Evolutionary conservation across 73 alveolate genomes (phyloP), one percentile per base, ranked within the genome.

Genomic region (Blepharisma japonicum): DNA sequence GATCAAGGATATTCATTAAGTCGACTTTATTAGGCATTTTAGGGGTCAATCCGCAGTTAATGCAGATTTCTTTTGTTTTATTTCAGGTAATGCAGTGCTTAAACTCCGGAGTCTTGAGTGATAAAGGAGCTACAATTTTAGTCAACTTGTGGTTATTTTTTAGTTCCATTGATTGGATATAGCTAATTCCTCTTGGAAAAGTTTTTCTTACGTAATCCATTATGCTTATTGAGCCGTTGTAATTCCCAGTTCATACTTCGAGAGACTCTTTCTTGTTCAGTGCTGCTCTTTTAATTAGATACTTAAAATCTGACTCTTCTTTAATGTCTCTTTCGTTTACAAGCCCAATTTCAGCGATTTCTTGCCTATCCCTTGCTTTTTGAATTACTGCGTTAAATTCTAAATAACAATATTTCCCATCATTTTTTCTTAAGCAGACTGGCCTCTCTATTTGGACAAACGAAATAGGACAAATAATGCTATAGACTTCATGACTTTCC

Each of bases 11-110:
- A 25, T 61, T 61, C 74, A 61, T 61, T n/a, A 61, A 39, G 2
- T 61, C 74, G 18, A 61, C 74, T 61, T 61, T 61, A 25, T 61
- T 61, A 8, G 74, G 74, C 46, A 14, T 39, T 5, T 61, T 61
- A 25, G 14, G 14, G 49, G 74, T 14, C 47, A 25, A 4, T n/a
- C 46, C 74, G 2, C 14, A 61, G 46, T n/a, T 14, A 61, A 61
- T 25, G 14, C 14, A n/a, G 18, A 61, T 8, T 0, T 61, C 74
- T 4, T 61, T 61, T 8, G 2, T 61, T 61, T 61, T 61, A 5
- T 61, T 25, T 8, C 11, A 25, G 23, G 74, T 61, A n/a, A 61
- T 61, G 46, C 74, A 61, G 74, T 61, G 47, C 39, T 25, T n/a
- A 5, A 20, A 20, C 4, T 61, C 74, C 3, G 38, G 14, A 20